These are phyloP conservation scores for Tilletia setariae DNA, from an alignment of 1,284 basidiomycete genomes.

Conservation along the genomic window DNA sequence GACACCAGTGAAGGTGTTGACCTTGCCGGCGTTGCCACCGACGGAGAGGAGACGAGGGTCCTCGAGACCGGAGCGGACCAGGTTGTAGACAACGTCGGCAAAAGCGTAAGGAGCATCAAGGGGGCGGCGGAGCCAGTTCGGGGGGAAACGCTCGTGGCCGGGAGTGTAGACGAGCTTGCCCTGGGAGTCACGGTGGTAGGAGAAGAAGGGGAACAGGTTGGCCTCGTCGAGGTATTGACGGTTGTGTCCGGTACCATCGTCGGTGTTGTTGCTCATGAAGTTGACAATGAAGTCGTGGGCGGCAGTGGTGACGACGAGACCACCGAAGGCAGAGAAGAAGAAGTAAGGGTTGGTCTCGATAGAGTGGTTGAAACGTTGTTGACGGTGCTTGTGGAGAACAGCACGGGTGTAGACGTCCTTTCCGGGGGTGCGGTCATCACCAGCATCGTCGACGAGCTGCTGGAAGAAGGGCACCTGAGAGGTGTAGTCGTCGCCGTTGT, in stretches of 20 bases:
- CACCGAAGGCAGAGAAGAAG: conserved; percentile 38
- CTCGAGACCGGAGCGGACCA: conserved; percentile 28
- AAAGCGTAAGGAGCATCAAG: conserved; percentile 33
- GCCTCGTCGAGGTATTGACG: conserved; percentile 41
- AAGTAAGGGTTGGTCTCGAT: conserved; percentile 31
- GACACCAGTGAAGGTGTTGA: conserved; percentile 39
- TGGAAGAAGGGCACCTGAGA: conserved; percentile 35
- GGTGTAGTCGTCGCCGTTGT: conserved; percentile 28
- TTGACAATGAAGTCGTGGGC: conserved; percentile 39
- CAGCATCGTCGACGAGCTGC: conserved; percentile 34
- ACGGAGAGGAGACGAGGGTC: conserved; percentile 32
- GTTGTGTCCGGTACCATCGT: conserved; percentile 33
- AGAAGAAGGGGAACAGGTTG: conserved; percentile 41
- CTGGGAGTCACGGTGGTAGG: conserved; percentile 23
- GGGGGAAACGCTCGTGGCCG: conserved; percentile 35
- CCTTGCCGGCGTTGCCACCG: conserved; percentile 38
- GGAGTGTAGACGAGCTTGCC: conserved; percentile 35
- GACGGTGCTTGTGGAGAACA: conserved; percentile 33
- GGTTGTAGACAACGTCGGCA: conserved; percentile 35
- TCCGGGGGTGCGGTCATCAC: conserved; percentile 27
- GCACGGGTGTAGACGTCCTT: conserved; percentile 37
- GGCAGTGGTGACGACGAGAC: conserved; percentile 34
- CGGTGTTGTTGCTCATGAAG: conserved; percentile 41
- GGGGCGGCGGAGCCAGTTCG: conserved; percentile 34
- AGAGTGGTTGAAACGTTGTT: conserved; percentile 32